phyloP scores from a whole-genome alignment of 805 yeast genomes.

The Saccharomycopsis vini region DNA sequence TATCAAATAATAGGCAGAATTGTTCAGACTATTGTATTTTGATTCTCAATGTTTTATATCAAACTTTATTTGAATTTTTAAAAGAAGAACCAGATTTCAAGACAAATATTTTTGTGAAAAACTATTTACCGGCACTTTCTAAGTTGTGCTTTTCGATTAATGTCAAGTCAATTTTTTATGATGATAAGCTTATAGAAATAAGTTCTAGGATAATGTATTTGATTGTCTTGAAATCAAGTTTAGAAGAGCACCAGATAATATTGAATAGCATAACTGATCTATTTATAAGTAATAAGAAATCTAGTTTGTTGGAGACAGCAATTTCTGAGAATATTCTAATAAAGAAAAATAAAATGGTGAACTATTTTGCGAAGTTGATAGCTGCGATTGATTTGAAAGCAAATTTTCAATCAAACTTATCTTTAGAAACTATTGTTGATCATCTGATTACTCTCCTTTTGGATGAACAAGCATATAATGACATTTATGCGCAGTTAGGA shows the following conservation, averaged over 20 bases:
- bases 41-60: conserved; percentile 12
- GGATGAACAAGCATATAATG: background rate
- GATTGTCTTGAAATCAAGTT: conserved; percentile 25
- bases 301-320: background rate
- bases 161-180: conserved; percentile 3
- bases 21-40: conserved; percentile 5
- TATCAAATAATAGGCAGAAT: background rate
- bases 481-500: conserved; percentile 33
- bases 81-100: conserved; percentile 3
- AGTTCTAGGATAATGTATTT: conserved; percentile 29
- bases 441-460: background rate
- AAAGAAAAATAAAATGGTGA: conserved; percentile 26
- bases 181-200: conserved; percentile 22
- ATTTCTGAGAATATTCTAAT: background rate
- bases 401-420: background rate
- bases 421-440: background rate
- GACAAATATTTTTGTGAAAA: conserved; percentile 30
- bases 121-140: conserved; percentile 35
- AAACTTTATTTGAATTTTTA: conserved; percentile 10
- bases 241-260: conserved; percentile 34
- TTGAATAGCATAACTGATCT: conserved; percentile 23
- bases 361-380: conserved; percentile 36
- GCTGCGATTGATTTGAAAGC: conserved; percentile 37
- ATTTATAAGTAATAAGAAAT: background rate
- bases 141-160: conserved; percentile 17